phyloP scores from a whole-genome alignment of 176 grass and related monocot species.

The Triticum timopheevii region DNA sequence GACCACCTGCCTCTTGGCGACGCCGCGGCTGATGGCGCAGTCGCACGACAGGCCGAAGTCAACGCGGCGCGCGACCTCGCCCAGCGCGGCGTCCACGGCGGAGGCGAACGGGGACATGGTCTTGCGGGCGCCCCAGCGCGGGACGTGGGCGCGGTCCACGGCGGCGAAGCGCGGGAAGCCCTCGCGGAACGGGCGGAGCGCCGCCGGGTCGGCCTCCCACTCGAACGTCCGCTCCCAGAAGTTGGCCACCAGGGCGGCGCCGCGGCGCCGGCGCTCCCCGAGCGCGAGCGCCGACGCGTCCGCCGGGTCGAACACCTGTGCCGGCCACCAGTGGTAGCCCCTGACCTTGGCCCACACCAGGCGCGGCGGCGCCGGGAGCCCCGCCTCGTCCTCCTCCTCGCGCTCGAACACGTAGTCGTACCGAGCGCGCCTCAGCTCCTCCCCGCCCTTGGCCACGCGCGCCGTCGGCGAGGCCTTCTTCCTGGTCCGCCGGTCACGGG shows the following conservation, averaged over 20 bases:
- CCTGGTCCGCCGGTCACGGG: neutral
- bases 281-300: conserved; percentile 56
- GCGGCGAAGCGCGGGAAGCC: conserved; percentile 35
- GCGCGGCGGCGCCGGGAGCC: conserved; percentile 29
- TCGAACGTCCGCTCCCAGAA: conserved; percentile 53
- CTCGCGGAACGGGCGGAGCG: conserved; percentile 49
- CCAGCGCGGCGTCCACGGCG: conserved; percentile 55
- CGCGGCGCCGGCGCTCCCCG: neutral
- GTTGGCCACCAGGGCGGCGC: conserved; percentile 54
- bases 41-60: conserved; percentile 40
- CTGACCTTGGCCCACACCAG: conserved; percentile 70
- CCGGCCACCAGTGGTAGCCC: conserved; percentile 84
- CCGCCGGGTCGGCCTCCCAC: conserved; percentile 31
- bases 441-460: neutral
- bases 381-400: neutral
- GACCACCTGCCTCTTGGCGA: conserved; percentile 32
- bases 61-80: conserved; percentile 53
- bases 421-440: neutral
- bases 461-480: neutral
- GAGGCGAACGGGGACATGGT: conserved; percentile 26
- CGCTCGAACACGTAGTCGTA: conserved; percentile 51
- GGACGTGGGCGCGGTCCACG: neutral
- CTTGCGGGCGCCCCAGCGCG: neutral
- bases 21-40: conserved; percentile 18
- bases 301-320: conserved; percentile 55